Base-by-base conservation (phyloP, 1,139 yeast genomes). In the Kurtzmaniella quercitrusa region DNA sequence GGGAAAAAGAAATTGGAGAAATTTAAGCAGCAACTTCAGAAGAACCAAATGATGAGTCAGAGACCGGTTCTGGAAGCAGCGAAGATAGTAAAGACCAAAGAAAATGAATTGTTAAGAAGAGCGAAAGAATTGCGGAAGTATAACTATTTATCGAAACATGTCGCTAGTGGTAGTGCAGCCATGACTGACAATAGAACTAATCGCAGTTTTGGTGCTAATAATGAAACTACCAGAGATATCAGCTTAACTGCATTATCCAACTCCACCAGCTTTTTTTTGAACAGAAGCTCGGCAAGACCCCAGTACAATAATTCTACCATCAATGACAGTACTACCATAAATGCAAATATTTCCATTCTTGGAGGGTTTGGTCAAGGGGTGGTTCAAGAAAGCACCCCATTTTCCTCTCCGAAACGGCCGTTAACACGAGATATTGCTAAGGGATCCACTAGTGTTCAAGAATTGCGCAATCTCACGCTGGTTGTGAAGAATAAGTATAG, bases 341-440 rank as follows among this genome's bases (percentile, higher is more conserved):
- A 50, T 46, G 33, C 25, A 12, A 62, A 59, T 50, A 56, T 52
- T 19, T 64, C 68, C 15, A 59, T 58, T 16, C 55, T 65, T 37
- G 59, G 65, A 11, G 70, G 65, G n/a, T 65, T 68, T 51, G 76
- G 74, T 2, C 60, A 56, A 36, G 75, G 73, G 5, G 64, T 70
- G 2, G 53, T 67, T 3, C 72, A 67, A 46, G 75, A 68, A 44
- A 70, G 75, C 42, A 68, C 75, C 0, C 73, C 74, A 3, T 57
- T 57, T 34, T 59, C 55, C 17, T 63, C 74, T 0, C 71, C 73
- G 1, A 43, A 45, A 29, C 37, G 34, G 23, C 46, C 50, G 46
- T 31, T 17, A 31, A 4, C 4, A 4, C 11, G 10, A 31, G 16
- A 3, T 12, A 31, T 15, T 14, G 36, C 36, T 10, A 31, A 31